A percentile compares a stretch with the other conserved stretches of the same genome.
Evolutionary conservation across 1,284 basidiomycete genomes (phyloP).

Genomic region (Uromyces viciae-fabae): DNA sequence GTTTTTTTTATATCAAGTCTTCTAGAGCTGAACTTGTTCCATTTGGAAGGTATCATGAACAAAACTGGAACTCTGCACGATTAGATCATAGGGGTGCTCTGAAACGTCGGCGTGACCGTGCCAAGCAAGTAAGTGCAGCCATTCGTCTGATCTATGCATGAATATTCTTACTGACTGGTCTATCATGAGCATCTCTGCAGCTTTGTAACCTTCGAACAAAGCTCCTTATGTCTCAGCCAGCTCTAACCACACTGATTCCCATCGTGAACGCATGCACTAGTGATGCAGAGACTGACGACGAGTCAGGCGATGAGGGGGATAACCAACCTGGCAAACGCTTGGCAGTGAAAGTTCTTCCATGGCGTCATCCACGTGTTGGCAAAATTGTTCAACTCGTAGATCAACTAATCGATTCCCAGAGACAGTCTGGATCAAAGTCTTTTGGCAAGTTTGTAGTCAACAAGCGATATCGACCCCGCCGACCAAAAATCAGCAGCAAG

Average conservation of each 20-base stretch:
- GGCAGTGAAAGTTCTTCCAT: not conserved
- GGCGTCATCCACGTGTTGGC: constrained; percentile 11
- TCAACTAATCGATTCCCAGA: not conserved
- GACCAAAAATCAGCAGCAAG: not conserved
- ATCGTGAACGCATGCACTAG: constrained; percentile 18
- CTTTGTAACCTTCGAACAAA: not conserved
- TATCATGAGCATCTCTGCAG: no score
- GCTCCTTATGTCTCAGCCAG: not conserved
- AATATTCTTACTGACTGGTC: no score
- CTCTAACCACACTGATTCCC: not conserved
- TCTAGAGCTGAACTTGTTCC: not conserved
- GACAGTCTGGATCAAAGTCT: not conserved
- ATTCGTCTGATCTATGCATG: no score
- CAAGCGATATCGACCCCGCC: not conserved
- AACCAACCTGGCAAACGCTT: not conserved
- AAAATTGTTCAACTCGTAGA: not conserved
- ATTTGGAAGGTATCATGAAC: not conserved
- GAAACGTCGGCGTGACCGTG: not conserved
- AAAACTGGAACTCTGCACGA: not conserved
- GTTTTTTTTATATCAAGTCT: no score
- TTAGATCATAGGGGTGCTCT: not conserved
- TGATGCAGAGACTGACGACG: constrained; percentile 24
- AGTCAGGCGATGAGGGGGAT: not conserved
- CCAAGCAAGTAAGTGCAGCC: not conserved
- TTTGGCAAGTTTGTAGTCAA: not conserved